Conservation (phyloP, 1,139 yeast genomes). For the Geotrichum siamense region DNA sequence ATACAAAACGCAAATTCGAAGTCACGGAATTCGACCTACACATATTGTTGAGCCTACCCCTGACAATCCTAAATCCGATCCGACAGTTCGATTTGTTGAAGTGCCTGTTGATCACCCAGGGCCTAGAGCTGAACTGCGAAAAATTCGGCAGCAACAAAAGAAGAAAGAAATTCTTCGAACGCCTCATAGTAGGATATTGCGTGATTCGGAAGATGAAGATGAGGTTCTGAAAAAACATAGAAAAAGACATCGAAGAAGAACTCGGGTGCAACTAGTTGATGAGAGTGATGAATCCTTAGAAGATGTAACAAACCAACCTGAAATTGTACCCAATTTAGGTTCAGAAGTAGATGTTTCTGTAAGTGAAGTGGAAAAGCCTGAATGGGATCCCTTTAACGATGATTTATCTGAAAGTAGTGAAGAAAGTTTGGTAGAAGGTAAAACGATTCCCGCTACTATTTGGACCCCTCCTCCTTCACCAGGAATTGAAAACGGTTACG, state of each 20-base stretch:
- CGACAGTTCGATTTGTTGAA: constrained; percentile 8
- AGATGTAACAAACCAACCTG: too few relatives aligned
- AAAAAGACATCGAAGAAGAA: neutral
- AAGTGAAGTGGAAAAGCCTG: too few relatives aligned
- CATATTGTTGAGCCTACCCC: constrained; percentile 4
- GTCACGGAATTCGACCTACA: constrained; percentile 15
- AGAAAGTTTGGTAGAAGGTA: neutral
- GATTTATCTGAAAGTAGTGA: too few relatives aligned
- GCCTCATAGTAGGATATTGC: neutral
- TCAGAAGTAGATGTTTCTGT: too few relatives aligned
- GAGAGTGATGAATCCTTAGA: too few relatives aligned
- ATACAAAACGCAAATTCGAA: constrained; percentile 13
- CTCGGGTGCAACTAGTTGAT: neutral
- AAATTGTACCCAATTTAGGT: too few relatives aligned
- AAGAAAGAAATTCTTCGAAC: neutral
- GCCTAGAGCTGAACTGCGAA: too few relatives aligned
- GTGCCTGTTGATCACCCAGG: neutral
- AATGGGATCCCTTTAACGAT: neutral
- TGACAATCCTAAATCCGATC: constrained; percentile 11
- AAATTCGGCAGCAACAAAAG: neutral
- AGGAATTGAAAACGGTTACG: too few relatives aligned
- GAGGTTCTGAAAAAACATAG: neutral
- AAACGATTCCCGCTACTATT: constrained; percentile 1
- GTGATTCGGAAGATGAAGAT: constrained; percentile 11
- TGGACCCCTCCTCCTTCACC: too few relatives aligned